phyloP scores from a whole-genome alignment of 257 asterid species.

The Dorcoceras hygrometricum region DNA sequence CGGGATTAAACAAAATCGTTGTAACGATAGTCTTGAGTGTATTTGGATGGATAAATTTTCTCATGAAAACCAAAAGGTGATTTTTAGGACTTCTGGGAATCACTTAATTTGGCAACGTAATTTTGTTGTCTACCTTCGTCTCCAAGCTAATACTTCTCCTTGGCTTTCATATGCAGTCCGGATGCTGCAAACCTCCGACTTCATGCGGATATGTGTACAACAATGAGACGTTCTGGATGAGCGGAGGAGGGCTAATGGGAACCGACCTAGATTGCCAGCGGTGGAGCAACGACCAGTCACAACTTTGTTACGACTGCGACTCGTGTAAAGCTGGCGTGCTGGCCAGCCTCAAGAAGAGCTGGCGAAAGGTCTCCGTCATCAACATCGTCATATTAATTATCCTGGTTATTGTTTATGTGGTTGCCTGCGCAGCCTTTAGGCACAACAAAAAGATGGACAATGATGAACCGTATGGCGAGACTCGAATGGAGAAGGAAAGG shows the following conservation, averaged over 20 bases:
- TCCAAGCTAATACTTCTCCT: neutral
- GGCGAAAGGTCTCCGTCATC: constrained; percentile 81
- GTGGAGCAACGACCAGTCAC: constrained; percentile 73
- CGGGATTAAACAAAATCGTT: neutral
- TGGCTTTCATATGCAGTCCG: constrained; percentile 46
- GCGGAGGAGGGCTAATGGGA: constrained; percentile 40
- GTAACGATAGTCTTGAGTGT: neutral
- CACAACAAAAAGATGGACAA: constrained; percentile 68
- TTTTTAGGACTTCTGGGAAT: too few relatives aligned
- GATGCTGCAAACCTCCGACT: constrained; percentile 95
- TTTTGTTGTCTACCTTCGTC: neutral
- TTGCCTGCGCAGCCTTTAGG: constrained; percentile 70
- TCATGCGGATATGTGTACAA: constrained; percentile 58
- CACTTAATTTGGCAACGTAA: too few relatives aligned
- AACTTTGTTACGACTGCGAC: constrained; percentile 61
- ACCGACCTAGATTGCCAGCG: constrained; percentile 48
- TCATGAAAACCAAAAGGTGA: too few relatives aligned
- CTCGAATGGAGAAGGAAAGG: constrained; percentile 81
- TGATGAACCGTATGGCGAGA: constrained; percentile 68
- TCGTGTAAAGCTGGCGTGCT: constrained; percentile 91
- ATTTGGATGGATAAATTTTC: neutral
- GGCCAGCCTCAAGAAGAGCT: constrained; percentile 77
- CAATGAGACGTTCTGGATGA: constrained; percentile 66
- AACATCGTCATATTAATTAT: constrained; percentile 61
- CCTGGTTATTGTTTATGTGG: constrained; percentile 56